Evolutionary conservation across 148 eudicot genomes (phyloP), one percentile per base, ranked within the genome.

Genomic region (Euryodendron excelsum): DNA sequence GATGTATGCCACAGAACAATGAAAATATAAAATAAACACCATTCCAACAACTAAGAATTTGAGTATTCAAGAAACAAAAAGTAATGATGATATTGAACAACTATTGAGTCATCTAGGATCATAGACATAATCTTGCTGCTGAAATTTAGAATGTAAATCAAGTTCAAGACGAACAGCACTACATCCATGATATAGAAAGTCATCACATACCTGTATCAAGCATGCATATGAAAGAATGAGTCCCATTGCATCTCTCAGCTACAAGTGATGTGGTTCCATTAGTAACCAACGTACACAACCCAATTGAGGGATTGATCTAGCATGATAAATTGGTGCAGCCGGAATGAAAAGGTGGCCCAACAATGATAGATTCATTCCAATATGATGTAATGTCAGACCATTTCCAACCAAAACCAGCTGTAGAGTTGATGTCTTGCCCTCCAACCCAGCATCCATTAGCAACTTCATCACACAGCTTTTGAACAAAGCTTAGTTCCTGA

Each of bases 391-490:
- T 82, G 59, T 91, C 91, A 63, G 92, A 85, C 97, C 97, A 93
- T 47, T 61, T 81, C 97, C 95, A 93, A 56, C 69, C 68, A 58
- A 62, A 69, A 58, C 53, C 80, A 65, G 48, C 61, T 75, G 81
- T 77, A 62, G 73, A 70, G 65, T 84, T 90, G 62, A 72, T 66
- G 55, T 75, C 73, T 78, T 88, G 80, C 41, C 96, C 98, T 61
- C 98, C 98, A 79, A 93, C 82, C 98, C 98, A 93, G 85, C 96
- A 93, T 25, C 89, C 92, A 33, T 73, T 84, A 67, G 78, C 75
- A 80, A 67, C 82, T 66, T 82, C 89, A 77, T 69, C 58, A 62
- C 93, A 93, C 65, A 88, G 56, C 72, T 86, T 79, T 76, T 85
- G 92, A 76, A 81, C 86, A 77, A 87, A 82, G 77, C 21, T 78